Conservation (phyloP, 495 filamentous ascomycete genomes). For the Eremomyces bilateralis region DNA sequence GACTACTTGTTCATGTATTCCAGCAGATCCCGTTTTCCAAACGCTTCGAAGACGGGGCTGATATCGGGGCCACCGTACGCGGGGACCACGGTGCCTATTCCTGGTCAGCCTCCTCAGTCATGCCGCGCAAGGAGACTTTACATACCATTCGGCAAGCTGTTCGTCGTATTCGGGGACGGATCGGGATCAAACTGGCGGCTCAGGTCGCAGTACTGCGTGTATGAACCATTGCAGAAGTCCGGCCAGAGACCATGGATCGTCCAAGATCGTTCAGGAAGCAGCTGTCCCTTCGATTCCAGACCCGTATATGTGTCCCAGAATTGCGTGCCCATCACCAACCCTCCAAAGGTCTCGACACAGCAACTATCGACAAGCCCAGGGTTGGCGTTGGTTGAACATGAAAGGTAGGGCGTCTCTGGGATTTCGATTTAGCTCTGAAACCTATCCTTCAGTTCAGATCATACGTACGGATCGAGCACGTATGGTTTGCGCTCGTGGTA, state of each 20-base stretch:
- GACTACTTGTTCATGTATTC: conserved; percentile 26
- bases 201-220: conserved; percentile 32
- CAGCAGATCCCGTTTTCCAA: conserved; percentile 25
- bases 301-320: conserved; percentile 32
- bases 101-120: too few relatives aligned
- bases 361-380: conserved; percentile 25
- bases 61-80: conserved; percentile 24
- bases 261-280: conserved; percentile 24
- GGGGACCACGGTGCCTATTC: conserved; percentile 24
- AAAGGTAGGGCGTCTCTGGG: too few relatives aligned
- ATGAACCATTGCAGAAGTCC: conserved; percentile 26
- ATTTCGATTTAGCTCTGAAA: too few relatives aligned
- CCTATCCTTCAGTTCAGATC: too few relatives aligned
- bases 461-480: too few relatives aligned
- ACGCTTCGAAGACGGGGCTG: conserved; percentile 22
- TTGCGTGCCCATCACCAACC: conserved; percentile 27
- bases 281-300: conserved; percentile 24
- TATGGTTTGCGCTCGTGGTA: too few relatives aligned
- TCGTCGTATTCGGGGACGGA: conserved; percentile 30
- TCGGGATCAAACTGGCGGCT: conserved; percentile 28
- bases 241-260: conserved; percentile 33
- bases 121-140: too few relatives aligned
- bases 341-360: conserved; percentile 30
- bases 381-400: conserved; percentile 23
- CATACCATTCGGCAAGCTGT: conserved; percentile 18